Conservation (phyloP, 495 filamentous ascomycete genomes). For the Apiosordaria backusii region DNA sequence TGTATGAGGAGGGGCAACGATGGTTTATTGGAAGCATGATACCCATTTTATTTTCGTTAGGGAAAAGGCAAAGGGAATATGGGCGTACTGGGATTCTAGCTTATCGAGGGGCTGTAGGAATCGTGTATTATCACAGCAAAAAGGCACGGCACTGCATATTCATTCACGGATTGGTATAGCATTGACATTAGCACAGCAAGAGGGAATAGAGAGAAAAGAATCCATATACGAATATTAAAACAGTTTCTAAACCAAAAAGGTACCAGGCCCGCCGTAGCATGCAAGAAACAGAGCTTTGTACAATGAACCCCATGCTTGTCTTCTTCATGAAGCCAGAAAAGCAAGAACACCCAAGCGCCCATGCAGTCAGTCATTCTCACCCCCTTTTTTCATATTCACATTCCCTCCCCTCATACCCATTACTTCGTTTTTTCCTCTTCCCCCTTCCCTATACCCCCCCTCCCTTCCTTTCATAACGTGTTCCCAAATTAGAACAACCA, state of each 20-base stretch:
- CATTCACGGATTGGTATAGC: neutral
- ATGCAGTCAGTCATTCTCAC: neutral
- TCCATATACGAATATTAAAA: neutral
- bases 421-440: neutral
- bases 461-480: constrained; percentile 1
- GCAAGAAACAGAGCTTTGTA: neutral
- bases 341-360: neutral
- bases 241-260: neutral
- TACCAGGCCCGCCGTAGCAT: neutral
- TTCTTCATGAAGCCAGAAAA: neutral
- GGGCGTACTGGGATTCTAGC: neutral
- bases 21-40: constrained; percentile 14
- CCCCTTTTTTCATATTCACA: neutral
- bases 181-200: neutral
- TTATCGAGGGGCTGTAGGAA: neutral
- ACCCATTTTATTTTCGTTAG: constrained; percentile 10
- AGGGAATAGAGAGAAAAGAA: neutral
- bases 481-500: constrained; percentile 85
- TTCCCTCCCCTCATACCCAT: neutral
- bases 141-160: neutral
- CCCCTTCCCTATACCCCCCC: constrained; percentile 8
- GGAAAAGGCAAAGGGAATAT: no score
- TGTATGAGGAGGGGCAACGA: neutral
- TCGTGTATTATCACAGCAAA: no score
- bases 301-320: no score